Evolutionary conservation across 805 yeast species (phyloP), one percentile per base, ranked within the genome.

Genomic region (Teunomyces aglyptinius): DNA sequence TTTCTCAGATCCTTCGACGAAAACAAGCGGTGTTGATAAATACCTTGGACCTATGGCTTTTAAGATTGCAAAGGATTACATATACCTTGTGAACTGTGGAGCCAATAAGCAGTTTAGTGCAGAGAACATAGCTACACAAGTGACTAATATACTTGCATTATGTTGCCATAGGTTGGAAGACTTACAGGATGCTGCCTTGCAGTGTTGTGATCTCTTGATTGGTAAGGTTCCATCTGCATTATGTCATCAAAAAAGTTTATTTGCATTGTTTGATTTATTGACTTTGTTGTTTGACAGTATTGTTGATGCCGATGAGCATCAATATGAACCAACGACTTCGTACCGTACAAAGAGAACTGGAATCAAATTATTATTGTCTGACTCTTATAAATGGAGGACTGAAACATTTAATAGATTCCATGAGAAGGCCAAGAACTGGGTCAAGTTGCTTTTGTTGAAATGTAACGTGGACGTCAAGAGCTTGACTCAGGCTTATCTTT

Each of bases 1-100:
- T 66, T 85, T 86, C 55, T 86, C 94, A 1, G 98, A 94, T 59
- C 94, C 96, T 2, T 85, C 95, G 0, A 74, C 89, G 51, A 73
- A 77, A 31, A 78, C 77, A 19, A 73, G 87, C 31, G 88, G 84
- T 7, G 77, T 89, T 11, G 87, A 84, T 45, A 83, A 78, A 51
- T 81, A 78, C 48, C 77, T 91, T 63, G 84, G 84, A 0, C 75
- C 77, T 4, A 78, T 92, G 48, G 80, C 92, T 0, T 74, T 73
- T 49, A 73, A 78, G 41, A 74, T 86, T 44, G 77, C 81, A 22
- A 74, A 76, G 33, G 82, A 78, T 53, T 90, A 76, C 56, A 71
- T 84, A 35, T 64, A 66, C 22, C 61, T 76, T 15, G 71, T 83
- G n/a, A 70, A 77, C 36, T 62, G 69, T 27, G 83, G 85, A 4